Base-by-base conservation (phyloP, 331 rosid genomes). In the Quercus tomentella region DNA sequence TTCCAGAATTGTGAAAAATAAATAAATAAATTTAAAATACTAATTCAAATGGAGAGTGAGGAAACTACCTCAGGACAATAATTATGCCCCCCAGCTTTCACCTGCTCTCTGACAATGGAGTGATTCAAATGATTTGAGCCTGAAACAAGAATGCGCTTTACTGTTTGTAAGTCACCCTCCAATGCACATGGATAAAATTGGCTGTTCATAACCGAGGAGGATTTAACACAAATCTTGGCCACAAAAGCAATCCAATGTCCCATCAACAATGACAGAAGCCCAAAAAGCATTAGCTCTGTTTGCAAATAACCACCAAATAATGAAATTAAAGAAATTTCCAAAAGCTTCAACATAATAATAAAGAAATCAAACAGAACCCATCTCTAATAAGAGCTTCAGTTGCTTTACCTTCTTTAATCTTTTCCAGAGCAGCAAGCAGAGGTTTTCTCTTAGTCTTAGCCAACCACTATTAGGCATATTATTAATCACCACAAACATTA, bases 251-350 rank as follows among this genome's bases (percentile, higher is more conserved):
- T 91, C 97, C 97, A 92, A 80, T 95, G 97, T 18, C 98, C 94
- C 98, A 95, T 92, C 87, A 92, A 62, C 84, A 95, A 82, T 22
- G 98, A 95, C 56, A 95, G 77, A 61, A 95, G 89, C 76, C 98
- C 98, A 83, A 95, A 91, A 41, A 92, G 94, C 94, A 92, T 92
- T 41, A 95, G 80, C 82, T 95, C 98, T 95, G 92, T 76, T 84
- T 82, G 69, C 75, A 68, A 25, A 73, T n/a, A 14, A 79, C 28
- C 41, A 55, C 51, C 81, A 72, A 54, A 76, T 30, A 49, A 18
- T 43, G 56, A 79, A 75, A 28, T 76, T 67, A 12, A 60, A 51
- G 5, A 49, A 49, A 49, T 20, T 12, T 2, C 79, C 72, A 62
- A 9, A 43, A 54, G 43, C 4, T n/a, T 37, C 14, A 78, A 28